A percentile compares a stretch with the other conserved stretches of the same genome.
phyloP scores from a whole-genome alignment of 2,329 filamentous ascomycete species.

The Chaetomium strumarium region DNA sequence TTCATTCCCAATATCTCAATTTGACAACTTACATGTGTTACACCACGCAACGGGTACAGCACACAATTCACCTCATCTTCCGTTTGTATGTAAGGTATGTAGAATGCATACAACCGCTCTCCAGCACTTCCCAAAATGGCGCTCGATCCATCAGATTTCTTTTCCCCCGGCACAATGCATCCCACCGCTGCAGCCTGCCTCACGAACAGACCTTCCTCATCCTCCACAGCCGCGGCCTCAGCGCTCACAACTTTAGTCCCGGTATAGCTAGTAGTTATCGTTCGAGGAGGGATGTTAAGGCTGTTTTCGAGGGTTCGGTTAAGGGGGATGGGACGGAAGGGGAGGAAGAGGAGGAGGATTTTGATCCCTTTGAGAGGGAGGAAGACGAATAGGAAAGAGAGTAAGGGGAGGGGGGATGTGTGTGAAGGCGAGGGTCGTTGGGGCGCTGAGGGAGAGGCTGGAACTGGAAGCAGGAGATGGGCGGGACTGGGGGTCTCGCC shows the following conservation, averaged over 20 bases:
- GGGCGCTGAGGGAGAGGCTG: conserved; percentile 22
- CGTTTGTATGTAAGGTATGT: no score
- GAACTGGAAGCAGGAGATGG: conserved; percentile 16
- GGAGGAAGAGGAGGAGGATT: conserved; percentile 10
- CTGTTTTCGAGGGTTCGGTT: no score
- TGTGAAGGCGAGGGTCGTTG: conserved; percentile 7
- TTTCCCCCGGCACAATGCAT: conserved; percentile 14
- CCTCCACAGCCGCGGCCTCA: conserved; percentile 45
- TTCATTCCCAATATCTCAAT: no score
- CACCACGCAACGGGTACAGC: no score
- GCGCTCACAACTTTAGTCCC: conserved; percentile 35
- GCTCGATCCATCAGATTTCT: conserved; percentile 8
- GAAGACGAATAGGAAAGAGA: not conserved
- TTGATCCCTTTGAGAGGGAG: conserved; percentile 20
- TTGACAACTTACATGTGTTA: no score
- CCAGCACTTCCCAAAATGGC: conserved; percentile 6
- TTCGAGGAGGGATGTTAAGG: no score
- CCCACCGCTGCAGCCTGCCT: not conserved
- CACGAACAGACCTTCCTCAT: conserved; percentile 43
- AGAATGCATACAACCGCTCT: no score
- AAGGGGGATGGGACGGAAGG: conserved; percentile 19
- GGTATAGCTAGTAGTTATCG: conserved; percentile 42
- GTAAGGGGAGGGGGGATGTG: not conserved
- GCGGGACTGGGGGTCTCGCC: not conserved
- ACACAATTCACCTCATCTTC: no score